These are phyloP conservation scores for Neovahlkampfia damariscottae DNA, from an alignment of 78 protist species.

Conservation along the genomic window DNA sequence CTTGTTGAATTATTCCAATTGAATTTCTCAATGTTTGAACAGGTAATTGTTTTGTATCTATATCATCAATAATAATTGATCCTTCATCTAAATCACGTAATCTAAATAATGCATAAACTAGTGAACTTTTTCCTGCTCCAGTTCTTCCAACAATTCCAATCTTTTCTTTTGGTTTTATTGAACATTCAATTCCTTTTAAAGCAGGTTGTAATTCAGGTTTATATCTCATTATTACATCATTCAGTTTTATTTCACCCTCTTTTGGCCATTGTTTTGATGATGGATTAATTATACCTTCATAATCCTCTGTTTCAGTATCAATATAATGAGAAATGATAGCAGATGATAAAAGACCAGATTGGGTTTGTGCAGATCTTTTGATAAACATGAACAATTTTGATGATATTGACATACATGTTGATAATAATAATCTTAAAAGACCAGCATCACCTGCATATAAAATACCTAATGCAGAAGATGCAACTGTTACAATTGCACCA, in stretches of 20 bases:
- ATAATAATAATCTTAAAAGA: neutral
- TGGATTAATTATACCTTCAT: neutral
- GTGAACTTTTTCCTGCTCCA: conserved; percentile 56
- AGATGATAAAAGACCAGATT: neutral
- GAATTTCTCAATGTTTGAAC: conserved; percentile 20
- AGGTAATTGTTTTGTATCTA: conserved; percentile 6
- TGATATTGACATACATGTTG: neutral
- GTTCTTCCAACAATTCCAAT: conserved; percentile 79
- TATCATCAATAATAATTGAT: conserved; percentile 37
- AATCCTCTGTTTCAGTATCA: neutral
- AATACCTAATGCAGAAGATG: neutral
- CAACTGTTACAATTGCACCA: neutral
- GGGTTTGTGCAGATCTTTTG: neutral
- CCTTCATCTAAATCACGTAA: conserved; percentile 70
- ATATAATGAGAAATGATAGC: neutral
- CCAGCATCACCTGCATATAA: too few species aligned
- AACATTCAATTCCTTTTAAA: conserved; percentile 6
- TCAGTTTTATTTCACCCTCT: conserved; percentile 33
- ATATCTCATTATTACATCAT: conserved; percentile 12
- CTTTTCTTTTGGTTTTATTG: conserved; percentile 51
- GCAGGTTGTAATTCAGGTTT: neutral
- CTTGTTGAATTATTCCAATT: conserved; percentile 67
- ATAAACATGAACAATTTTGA: neutral
- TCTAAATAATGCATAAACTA: conserved; percentile 35
- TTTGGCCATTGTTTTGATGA: conserved; percentile 44